Percentiles rank a stretch among this genome's conserved stretches.
Conservation (phyloP, 805 yeast species). For the Metschnikowia aberdeeniae region DNA sequence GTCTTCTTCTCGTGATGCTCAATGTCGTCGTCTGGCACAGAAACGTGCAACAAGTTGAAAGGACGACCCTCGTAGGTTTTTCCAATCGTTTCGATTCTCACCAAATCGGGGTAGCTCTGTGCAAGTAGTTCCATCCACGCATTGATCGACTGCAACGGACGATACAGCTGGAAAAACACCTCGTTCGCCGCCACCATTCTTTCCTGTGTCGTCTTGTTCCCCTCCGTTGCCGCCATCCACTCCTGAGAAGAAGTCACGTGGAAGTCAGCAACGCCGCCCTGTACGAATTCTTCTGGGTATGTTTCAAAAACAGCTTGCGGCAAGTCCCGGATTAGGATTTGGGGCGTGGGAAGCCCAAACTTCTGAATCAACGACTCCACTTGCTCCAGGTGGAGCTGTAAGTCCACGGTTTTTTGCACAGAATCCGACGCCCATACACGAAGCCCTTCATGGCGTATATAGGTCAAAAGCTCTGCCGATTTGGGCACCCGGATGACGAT, state of each 20-base stretch:
- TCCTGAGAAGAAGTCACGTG: slow-evolving; percentile 2
- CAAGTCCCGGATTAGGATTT: slow-evolving; percentile 52
- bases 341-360: slow-evolving; percentile 22
- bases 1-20: slow-evolving; percentile 47
- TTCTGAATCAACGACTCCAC: slow-evolving; percentile 14
- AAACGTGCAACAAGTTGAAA: slow-evolving; percentile 61
- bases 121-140: slow-evolving; percentile 65
- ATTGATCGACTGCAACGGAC: slow-evolving; percentile 64
- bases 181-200: slow-evolving; percentile 30
- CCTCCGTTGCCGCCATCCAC: not conserved
- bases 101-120: slow-evolving; percentile 59
- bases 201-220: slow-evolving; percentile 5
- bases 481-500: slow-evolving; percentile 44
- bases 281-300: slow-evolving; percentile 32
- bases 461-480: slow-evolving; percentile 16
- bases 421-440: slow-evolving; percentile 48
- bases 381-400: slow-evolving; percentile 25
- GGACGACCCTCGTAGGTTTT: slow-evolving; percentile 71
- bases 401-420: slow-evolving; percentile 44
- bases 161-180: slow-evolving; percentile 64
- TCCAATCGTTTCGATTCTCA: slow-evolving; percentile 67
- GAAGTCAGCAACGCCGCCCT: slow-evolving; percentile 4
- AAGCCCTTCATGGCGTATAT: slow-evolving; percentile 16
- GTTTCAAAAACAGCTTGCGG: slow-evolving; percentile 55
- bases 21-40: slow-evolving; percentile 39